phyloP scores from a whole-genome alignment of 1,284 basidiomycete species.

The Lignosus rhinocerotis region DNA sequence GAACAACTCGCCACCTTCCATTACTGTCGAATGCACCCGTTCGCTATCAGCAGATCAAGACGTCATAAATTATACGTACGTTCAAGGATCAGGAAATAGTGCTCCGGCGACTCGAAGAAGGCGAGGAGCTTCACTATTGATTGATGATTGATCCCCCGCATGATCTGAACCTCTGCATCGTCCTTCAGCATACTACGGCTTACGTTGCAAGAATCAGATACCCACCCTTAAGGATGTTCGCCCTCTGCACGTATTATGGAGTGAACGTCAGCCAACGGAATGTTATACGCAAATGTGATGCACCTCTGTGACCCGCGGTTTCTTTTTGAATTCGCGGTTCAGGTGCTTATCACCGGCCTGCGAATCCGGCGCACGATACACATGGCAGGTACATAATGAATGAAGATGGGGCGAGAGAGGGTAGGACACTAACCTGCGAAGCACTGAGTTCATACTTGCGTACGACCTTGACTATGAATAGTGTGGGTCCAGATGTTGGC shows the following conservation, averaged over 20 bases:
- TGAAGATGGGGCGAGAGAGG: conserved; percentile 33
- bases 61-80: conserved; percentile 48
- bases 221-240: conserved; percentile 93
- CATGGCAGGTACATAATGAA: conserved; percentile 28
- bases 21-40: conserved; percentile 50
- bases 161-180: conserved; percentile 92
- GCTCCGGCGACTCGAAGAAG: conserved; percentile 90
- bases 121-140: conserved; percentile 87
- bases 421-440: conserved; percentile 79
- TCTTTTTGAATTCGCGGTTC: conserved; percentile 92
- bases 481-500: conserved; percentile 8
- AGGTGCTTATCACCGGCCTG: conserved; percentile 92
- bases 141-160: conserved; percentile 92
- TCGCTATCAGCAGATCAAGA: conserved; percentile 3
- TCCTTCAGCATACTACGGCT: neutral
- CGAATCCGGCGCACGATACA: conserved; percentile 19
- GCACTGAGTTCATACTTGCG: conserved; percentile 95
- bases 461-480: conserved; percentile 84
- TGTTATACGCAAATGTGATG: conserved; percentile 34
- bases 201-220: neutral
- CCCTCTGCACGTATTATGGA: conserved; percentile 62
- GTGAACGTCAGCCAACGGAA: conserved; percentile 27
- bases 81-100: conserved; percentile 96
- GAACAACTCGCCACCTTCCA: conserved; percentile 98
- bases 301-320: conserved; percentile 96